Evolutionary conservation across 2,329 filamentous ascomycete genomes (phyloP), one percentile per base, ranked within the genome.

Genomic region (Dothideomycetes sp.): DNA sequence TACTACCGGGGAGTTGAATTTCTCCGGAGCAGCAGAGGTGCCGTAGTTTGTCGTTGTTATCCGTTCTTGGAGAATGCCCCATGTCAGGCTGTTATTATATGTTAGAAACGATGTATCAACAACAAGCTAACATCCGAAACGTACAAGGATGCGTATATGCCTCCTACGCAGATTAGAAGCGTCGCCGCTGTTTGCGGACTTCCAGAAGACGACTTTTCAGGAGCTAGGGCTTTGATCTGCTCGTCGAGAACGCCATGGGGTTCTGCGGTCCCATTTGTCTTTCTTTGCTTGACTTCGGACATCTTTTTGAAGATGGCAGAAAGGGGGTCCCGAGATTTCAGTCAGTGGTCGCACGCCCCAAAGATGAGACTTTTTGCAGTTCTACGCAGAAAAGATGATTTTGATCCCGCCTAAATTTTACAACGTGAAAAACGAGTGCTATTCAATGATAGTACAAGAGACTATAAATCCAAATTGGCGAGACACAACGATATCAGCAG

Each of bases 141-240:
- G 45, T 75, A 95, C 89, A 98, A 98, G 27, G 88, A 94, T 27
- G 82, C 86, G 61, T 98, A 98, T 52, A 98, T 98, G 44, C 91
- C 91, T 5, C 79, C 79, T n/a, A 95, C 86, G 48, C 88, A 89
- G 45, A 94, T 75, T 36, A 88, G 63, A 41, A 95, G 74, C 61
- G 94, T 83, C 53, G 82, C 12, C 3, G 49, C 46, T 2, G 42
- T 45, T 32, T 56, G 19, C n/a, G 37, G 29, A 40, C 36, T 45
- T 11, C 39, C 42, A 9, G 45, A 43, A 11, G 37, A 39, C 19
- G 37, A 41, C 27, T 27, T 32, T 14, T 36, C 38, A n/a, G 34
- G 40, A 10, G 35, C 42, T 10, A 43, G 37, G 17, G 36, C 24
- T 16, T 47, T 42, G 10, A 47, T 44, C 31, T 47, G 33, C 16